Base-by-base conservation (phyloP, 2,329 filamentous ascomycete genomes). In the Teratosphaeria epicoccoides region DNA sequence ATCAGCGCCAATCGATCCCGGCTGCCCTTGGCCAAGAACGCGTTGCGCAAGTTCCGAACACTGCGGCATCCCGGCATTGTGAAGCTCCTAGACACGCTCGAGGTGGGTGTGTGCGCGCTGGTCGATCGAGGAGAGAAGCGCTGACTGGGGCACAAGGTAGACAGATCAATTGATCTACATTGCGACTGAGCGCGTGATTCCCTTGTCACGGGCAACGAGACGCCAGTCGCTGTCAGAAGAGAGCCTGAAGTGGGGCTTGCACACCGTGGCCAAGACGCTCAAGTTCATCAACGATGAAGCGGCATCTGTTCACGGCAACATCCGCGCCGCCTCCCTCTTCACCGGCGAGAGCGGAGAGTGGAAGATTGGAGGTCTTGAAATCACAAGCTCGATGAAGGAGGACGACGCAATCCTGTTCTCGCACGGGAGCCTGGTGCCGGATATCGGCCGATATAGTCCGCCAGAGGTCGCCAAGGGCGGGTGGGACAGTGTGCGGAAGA, bases 271-370 rank as follows among this genome's bases (percentile, higher is more conserved):
- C 59, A 87, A 88, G 66, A 97, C 93, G 0, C 71, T 97, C 59
- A 95, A 93, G 63, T 98, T 98, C 65, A 88, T 98, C 68, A 98
- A 98, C 64, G 83, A 87, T 46, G 93, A 98, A 59, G 93, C 90
- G 2, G 78, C 85, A 2, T 96, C 90, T 0, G 86, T 98, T 49
- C 93, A 98, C 63, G 93, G 90, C 47, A 88, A 82, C 62, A 75
- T 98, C 49, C 83, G 87, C 56, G 85, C 87, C 20, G 86, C 87
- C 0, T 95, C 91, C 0, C 78, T 98, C 57, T 98, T 90, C 69
- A 93, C 88, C 3, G 89, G 88, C 55, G 91, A 97, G 66, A 96
- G 93, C 64, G 93, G 93, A 52, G 93, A 98, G 71, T 98, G 93
- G 93, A 97, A 94, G 65, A 74, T 98, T 1, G 90, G 86, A 20